These are phyloP conservation scores for Kuraishia piskuri DNA, from an alignment of 805 yeast species.

Conservation along the genomic window DNA sequence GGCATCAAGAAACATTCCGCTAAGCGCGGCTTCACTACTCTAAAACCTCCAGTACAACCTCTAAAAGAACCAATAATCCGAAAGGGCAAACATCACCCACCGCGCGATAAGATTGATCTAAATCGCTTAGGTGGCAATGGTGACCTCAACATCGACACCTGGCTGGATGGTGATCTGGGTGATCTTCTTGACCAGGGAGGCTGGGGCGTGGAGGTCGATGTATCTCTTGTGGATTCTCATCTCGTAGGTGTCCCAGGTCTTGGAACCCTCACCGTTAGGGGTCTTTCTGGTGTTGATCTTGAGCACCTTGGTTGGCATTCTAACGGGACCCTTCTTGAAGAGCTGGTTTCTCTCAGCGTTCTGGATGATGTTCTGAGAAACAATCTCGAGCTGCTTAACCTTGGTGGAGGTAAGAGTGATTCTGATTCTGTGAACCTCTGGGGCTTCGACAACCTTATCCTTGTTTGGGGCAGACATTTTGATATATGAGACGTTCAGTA, in stretches of 20 bases:
- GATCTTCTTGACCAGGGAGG: slow-evolving; percentile 86
- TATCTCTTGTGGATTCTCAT: slow-evolving; percentile 99
- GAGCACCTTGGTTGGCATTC: slow-evolving; percentile 99
- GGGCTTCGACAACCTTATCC: slow-evolving; percentile 72
- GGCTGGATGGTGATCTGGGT: slow-evolving; percentile 98
- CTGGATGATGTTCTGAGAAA: slow-evolving; percentile 80
- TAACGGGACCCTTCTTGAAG: slow-evolving; percentile 97
- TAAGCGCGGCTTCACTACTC: neutral
- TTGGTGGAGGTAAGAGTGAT: slow-evolving; percentile 98
- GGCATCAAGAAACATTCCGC: neutral
- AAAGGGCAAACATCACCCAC: neutral
- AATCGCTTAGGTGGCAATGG: slow-evolving; percentile 67
- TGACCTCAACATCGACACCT: slow-evolving; percentile 96
- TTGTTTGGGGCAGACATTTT: slow-evolving; percentile 80
- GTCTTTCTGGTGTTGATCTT: slow-evolving; percentile 99
- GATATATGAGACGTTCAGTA: slow-evolving; percentile 26
- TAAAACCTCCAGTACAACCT: neutral
- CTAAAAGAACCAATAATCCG: neutral
- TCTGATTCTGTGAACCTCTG: slow-evolving; percentile 93
- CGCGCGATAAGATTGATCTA: neutral
- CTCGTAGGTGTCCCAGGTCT: slow-evolving; percentile 99
- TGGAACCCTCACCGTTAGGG: slow-evolving; percentile 99
- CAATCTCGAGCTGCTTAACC: slow-evolving; percentile 97
- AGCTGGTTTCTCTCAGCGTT: slow-evolving; percentile 80
- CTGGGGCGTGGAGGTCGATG: slow-evolving; percentile 96